Conservation (phyloP, 805 yeast species). For the Lipomyces kockii region DNA sequence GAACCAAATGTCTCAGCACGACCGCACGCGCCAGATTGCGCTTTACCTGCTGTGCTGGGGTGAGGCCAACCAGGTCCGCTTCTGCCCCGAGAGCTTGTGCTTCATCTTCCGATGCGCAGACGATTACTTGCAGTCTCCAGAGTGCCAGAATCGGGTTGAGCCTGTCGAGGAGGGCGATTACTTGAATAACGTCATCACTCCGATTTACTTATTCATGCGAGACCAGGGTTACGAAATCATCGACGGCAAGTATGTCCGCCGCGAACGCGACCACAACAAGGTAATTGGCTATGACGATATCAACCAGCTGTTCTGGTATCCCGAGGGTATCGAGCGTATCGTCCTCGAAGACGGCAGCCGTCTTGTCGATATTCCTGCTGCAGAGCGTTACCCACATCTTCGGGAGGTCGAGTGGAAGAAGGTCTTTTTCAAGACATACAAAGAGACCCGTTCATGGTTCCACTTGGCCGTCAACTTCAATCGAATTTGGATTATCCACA, state of each 20-base stretch:
- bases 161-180: constrained; percentile 67
- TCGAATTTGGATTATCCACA: constrained; percentile 97
- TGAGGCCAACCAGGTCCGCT: constrained; percentile 85
- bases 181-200: constrained; percentile 89
- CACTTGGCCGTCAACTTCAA: constrained; percentile 93
- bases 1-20: constrained; percentile 57
- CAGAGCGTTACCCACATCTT: constrained; percentile 84
- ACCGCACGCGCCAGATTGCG: constrained; percentile 68
- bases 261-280: constrained; percentile 70
- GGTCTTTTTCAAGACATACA: constrained; percentile 93
- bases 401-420: constrained; percentile 92
- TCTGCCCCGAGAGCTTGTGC: constrained; percentile 87
- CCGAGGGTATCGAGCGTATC: constrained; percentile 96
- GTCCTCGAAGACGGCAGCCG: constrained; percentile 90
- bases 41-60: constrained; percentile 73
- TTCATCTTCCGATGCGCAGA: constrained; percentile 93
- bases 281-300: constrained; percentile 91
- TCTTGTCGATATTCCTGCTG: constrained; percentile 84
- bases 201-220: constrained; percentile 71
- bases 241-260: constrained; percentile 62
- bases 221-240: constrained; percentile 66
- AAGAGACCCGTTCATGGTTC: constrained; percentile 96
- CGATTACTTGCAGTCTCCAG: constrained; percentile 86
- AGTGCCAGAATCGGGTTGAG: constrained; percentile 74
- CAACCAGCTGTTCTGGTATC: constrained; percentile 98